A percentile compares a stretch with the other conserved stretches of the same genome.
Evolutionary conservation across 1,139 yeast species (phyloP).

Genomic region (Kurtzmaniella quercitrusa): DNA sequence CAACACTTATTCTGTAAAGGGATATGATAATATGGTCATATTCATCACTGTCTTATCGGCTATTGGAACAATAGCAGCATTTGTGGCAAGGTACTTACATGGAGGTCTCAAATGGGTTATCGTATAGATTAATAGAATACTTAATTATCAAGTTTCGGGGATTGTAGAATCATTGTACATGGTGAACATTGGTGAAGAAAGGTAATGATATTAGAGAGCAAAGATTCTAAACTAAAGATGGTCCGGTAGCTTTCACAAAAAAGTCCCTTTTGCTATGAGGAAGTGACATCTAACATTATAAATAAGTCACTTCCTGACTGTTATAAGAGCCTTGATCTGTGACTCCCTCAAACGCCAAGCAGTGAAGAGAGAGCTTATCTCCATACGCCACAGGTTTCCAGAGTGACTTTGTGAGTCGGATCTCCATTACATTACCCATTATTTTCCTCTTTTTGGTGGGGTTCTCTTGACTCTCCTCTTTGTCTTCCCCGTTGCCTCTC

Average conservation of each 20-base stretch:
- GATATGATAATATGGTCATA: conserved; percentile 25
- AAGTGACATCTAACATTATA: no score
- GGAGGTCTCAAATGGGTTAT: conserved; percentile 17
- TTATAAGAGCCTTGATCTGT: conserved; percentile 21
- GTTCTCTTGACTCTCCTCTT: conserved; percentile 2
- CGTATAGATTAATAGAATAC: conserved; percentile 3
- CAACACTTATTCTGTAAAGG: conserved; percentile 11
- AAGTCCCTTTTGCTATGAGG: no score
- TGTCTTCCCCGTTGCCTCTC: not conserved
- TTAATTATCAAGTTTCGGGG: not conserved
- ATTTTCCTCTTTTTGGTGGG: conserved; percentile 14
- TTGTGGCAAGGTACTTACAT: conserved; percentile 21
- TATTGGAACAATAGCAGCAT: conserved; percentile 23
- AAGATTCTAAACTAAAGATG: no score
- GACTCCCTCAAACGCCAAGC: conserved; percentile 28
- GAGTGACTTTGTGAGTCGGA: conserved; percentile 26
- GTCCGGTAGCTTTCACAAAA: no score
- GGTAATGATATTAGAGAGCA: no score
- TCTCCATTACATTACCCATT: conserved; percentile 33
- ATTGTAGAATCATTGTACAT: no score
- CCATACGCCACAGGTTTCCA: conserved; percentile 32
- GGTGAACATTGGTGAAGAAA: no score
- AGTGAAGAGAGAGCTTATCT: conserved; percentile 20
- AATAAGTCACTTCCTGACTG: conserved; percentile 16
- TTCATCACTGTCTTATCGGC: conserved; percentile 23